Evolutionary conservation across 2,329 filamentous ascomycete species (phyloP).

Genomic region (Neonectria coccinea): DNA sequence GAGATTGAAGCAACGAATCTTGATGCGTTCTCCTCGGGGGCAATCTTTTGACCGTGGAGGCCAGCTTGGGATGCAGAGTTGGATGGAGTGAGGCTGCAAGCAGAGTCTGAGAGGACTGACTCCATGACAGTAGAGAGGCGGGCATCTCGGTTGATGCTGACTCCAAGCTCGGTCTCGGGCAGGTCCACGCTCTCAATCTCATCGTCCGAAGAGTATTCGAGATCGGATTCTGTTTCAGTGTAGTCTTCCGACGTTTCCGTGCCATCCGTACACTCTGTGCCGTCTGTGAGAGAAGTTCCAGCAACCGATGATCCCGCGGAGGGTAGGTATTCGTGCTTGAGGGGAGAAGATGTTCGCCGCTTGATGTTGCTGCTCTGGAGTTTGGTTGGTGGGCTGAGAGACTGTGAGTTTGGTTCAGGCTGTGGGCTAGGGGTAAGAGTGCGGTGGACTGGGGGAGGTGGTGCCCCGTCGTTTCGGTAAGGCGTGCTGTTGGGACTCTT

Average conservation of each 20-base stretch:
- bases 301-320: conserved; percentile 75
- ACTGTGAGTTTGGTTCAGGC: conserved; percentile 42
- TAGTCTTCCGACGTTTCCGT: conserved; percentile 59
- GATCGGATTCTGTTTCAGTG: conserved; percentile 63
- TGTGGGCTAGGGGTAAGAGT: conserved; percentile 52
- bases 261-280: conserved; percentile 34
- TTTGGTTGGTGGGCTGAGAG: conserved; percentile 58
- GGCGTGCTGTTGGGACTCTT: conserved; percentile 48
- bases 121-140: conserved; percentile 46
- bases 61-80: conserved; percentile 83
- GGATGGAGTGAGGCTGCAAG: conserved; percentile 78
- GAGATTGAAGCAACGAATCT: conserved; percentile 68
- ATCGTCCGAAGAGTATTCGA: conserved; percentile 60
- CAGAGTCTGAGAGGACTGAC: conserved; percentile 61
- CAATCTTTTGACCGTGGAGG: conserved; percentile 61
- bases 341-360: conserved; percentile 86
- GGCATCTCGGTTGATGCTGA: conserved; percentile 60
- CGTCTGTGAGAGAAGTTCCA: conserved; percentile 65
- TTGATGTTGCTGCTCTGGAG: conserved; percentile 61
- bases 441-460: conserved; percentile 67
- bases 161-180: conserved; percentile 68
- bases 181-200: conserved; percentile 72
- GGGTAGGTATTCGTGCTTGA: conserved; percentile 97
- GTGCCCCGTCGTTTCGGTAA: conserved; percentile 65
- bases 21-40: conserved; percentile 56